Conservation (phyloP, 352 stramenopile genomes). For the Globisporangium nunn region DNA sequence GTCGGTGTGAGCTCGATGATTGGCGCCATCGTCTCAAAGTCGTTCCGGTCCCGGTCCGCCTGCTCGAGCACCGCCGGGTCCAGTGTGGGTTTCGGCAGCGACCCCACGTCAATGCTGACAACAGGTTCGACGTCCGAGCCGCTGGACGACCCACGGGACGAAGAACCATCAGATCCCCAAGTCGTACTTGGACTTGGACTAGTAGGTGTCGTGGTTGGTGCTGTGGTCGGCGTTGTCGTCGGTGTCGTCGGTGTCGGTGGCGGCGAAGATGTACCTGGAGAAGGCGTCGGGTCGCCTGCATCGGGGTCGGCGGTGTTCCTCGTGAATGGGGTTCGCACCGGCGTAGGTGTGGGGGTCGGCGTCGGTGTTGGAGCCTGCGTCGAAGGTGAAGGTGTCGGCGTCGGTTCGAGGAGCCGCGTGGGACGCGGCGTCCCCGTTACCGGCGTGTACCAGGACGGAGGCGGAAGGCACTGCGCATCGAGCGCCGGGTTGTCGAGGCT, state of each 20-base stretch:
- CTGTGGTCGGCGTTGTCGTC: neutral
- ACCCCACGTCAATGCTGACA: neutral
- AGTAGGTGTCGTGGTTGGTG: neutral
- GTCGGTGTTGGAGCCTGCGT: neutral
- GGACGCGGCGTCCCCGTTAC: neutral
- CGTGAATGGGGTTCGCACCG: neutral
- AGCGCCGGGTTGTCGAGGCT: conserved; percentile 7
- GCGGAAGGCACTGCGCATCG: conserved; percentile 18
- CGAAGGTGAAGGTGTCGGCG: neutral
- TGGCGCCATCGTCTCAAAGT: conserved; percentile 13
- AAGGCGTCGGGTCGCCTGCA: conserved; percentile 3
- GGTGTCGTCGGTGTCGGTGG: neutral
- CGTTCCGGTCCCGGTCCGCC: conserved; percentile 7
- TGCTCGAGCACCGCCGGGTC: conserved; percentile 2
- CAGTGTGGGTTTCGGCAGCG: neutral
- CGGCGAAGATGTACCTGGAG: neutral
- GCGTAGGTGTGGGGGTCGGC: neutral
- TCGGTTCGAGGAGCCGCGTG: conserved; percentile 1
- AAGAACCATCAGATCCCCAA: neutral
- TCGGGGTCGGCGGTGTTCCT: conserved; percentile 1
- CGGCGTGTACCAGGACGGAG: conserved; percentile 14
- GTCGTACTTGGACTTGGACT: neutral
- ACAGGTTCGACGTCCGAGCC: neutral
- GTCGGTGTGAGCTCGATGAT: conserved; percentile 9
- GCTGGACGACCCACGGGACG: neutral